Conservation (phyloP, 2,329 filamentous ascomycete genomes). For the Stagonosporopsis tanaceti region DNA sequence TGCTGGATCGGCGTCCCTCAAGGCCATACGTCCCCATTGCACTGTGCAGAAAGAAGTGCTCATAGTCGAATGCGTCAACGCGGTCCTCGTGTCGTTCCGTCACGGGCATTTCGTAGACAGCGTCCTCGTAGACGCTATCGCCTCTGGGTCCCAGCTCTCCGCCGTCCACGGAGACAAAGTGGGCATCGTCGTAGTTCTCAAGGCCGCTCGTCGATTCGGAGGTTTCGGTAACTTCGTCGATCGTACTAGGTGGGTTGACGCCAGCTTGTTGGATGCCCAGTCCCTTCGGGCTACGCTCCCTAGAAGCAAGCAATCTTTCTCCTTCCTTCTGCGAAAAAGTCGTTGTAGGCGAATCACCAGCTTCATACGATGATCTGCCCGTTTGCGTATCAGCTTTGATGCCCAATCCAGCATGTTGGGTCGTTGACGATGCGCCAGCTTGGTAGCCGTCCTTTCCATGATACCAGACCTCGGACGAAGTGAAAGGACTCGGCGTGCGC, state of each 20-base stretch:
- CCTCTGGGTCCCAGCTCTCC: conserved; percentile 31
- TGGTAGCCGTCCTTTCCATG: conserved; percentile 48
- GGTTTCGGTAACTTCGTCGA: conserved; percentile 35
- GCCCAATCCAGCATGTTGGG: conserved; percentile 41
- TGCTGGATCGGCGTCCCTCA: conserved; percentile 62
- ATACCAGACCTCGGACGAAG: conserved; percentile 71
- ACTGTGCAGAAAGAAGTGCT: conserved; percentile 93
- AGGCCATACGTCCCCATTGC: conserved; percentile 80
- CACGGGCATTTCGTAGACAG: conserved; percentile 49
- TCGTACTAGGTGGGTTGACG: conserved; percentile 30
- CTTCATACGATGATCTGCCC: conserved; percentile 32
- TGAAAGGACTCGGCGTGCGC: conserved; percentile 80
- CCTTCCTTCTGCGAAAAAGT: conserved; percentile 29
- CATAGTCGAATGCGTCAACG: conserved; percentile 94
- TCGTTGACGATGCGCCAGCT: conserved; percentile 30
- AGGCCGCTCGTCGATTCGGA: conserved; percentile 32
- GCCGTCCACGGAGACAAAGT: conserved; percentile 47
- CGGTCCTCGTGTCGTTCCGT: conserved; percentile 83
- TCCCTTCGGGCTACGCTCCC: conserved; percentile 13
- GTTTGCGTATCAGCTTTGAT: conserved; percentile 38
- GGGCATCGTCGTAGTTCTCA: conserved; percentile 50
- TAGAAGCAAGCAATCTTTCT: conserved; percentile 22
- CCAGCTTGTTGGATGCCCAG: conserved; percentile 32
- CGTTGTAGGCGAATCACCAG: conserved; percentile 22
- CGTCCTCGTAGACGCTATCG: conserved; percentile 56